phyloP scores from a whole-genome alignment of 805 yeast genomes.

The Metahyphopichia silvanorum region DNA sequence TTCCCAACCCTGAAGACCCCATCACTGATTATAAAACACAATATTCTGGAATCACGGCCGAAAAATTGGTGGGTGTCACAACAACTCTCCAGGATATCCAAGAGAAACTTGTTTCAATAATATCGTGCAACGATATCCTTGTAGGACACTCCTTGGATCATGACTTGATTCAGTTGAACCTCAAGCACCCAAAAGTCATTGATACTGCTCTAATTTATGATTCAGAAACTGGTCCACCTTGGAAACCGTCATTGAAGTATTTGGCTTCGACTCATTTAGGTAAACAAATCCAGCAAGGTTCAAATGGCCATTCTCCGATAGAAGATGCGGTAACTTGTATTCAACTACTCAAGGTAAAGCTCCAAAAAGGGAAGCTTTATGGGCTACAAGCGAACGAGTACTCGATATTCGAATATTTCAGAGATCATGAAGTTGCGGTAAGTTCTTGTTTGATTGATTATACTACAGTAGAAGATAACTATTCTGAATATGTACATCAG shows the following conservation, averaged over 20 bases:
- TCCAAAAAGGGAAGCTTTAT: slow-evolving; percentile 60
- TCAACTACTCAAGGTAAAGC: slow-evolving; percentile 68
- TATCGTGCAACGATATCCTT: slow-evolving; percentile 59
- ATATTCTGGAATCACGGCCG: slow-evolving; percentile 85
- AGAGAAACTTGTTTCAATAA: slow-evolving; percentile 40
- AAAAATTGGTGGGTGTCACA: slow-evolving; percentile 56
- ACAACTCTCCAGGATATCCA: slow-evolving; percentile 71
- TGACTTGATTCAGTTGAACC: slow-evolving; percentile 67
- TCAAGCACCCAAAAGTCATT: slow-evolving; percentile 70
- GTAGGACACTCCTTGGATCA: slow-evolving; percentile 90
- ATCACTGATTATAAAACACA: slow-evolving; percentile 79
- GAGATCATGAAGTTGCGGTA: slow-evolving; percentile 4
- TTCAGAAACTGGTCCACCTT: slow-evolving; percentile 81
- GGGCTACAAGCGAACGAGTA: slow-evolving; percentile 44
- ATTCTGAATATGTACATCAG: slow-evolving; percentile 12
- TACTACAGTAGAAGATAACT: slow-evolving; percentile 9
- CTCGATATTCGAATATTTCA: slow-evolving; percentile 20
- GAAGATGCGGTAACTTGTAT: slow-evolving; percentile 84
- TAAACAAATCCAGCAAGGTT: slow-evolving; percentile 67
- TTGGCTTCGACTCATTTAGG: slow-evolving; percentile 57
- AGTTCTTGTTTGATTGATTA: slow-evolving; percentile 17
- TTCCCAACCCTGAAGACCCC: slow-evolving; percentile 69
- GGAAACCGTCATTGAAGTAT: slow-evolving; percentile 72
- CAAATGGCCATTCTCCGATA: slow-evolving; percentile 72
- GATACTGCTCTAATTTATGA: slow-evolving; percentile 80